These are phyloP conservation scores for Blepharisma stoltei DNA, from an alignment of 73 alveolate species.

Conservation along the genomic window DNA sequence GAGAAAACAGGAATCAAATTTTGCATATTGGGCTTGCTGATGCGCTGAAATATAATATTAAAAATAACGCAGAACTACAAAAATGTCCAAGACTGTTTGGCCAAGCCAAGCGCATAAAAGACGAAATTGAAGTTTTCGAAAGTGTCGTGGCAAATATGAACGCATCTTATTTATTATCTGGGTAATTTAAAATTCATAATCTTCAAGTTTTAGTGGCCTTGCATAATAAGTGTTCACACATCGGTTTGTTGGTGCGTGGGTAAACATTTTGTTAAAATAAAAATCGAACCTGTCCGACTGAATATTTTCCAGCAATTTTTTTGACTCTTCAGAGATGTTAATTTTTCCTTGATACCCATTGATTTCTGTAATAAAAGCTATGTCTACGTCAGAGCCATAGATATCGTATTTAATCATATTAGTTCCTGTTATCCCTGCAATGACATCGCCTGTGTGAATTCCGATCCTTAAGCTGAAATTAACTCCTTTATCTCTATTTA, in stretches of 20 bases:
- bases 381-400: conserved; percentile 55
- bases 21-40: conserved; percentile 21
- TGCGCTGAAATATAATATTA: neutral
- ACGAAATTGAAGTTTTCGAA: conserved; percentile 13
- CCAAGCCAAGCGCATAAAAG: conserved; percentile 13
- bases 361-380: conserved; percentile 53
- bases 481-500: conserved; percentile 72
- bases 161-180: too few relatives aligned
- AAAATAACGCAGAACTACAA: conserved; percentile 27
- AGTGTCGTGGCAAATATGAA: too few relatives aligned
- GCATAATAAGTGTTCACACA: neutral
- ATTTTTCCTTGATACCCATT: conserved; percentile 50
- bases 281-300: conserved; percentile 40
- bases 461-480: conserved; percentile 89
- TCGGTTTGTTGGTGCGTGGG: neutral
- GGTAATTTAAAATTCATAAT: neutral
- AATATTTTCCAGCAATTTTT: conserved; percentile 32
- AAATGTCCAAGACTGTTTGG: conserved; percentile 1
- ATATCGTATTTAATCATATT: conserved; percentile 54
- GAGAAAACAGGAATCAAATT: neutral
- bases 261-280: neutral
- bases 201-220: neutral
- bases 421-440: conserved; percentile 59
- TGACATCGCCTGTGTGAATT: conserved; percentile 78
- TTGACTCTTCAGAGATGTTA: conserved; percentile 35